Percentiles rank a stretch among this genome's conserved stretches.
Conservation (phyloP, 495 filamentous ascomycete genomes). For the Aspergillus biplanus region DNA sequence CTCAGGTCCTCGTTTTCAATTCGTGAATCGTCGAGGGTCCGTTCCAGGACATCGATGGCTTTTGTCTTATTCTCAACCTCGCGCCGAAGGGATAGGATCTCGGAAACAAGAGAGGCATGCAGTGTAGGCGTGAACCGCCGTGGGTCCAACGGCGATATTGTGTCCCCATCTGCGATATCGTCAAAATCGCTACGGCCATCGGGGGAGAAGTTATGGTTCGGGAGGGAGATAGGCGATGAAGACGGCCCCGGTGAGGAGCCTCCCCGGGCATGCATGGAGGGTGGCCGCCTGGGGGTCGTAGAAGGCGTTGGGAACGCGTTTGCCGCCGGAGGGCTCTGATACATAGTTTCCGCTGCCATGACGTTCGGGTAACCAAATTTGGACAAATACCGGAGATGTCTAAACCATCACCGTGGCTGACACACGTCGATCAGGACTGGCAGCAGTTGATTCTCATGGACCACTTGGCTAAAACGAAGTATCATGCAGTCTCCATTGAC, state of each 20-base stretch:
- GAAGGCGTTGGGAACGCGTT: constrained; percentile 65
- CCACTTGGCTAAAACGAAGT: neutral
- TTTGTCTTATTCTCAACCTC: constrained; percentile 88
- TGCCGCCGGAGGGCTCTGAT: constrained; percentile 30
- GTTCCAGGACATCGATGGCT: constrained; percentile 82
- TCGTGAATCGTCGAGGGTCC: constrained; percentile 67
- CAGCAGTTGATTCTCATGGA: constrained; percentile 8
- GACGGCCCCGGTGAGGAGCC: constrained; percentile 65
- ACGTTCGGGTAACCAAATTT: constrained; percentile 13
- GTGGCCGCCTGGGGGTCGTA: constrained; percentile 66
- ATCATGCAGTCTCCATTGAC: constrained; percentile 18
- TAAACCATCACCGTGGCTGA: constrained; percentile 15
- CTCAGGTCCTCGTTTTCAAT: constrained; percentile 74
- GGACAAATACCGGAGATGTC: neutral
- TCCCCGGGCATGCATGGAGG: constrained; percentile 56
- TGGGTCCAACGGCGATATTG: constrained; percentile 79
- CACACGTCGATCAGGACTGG: constrained; percentile 12
- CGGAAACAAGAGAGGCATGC: constrained; percentile 91
- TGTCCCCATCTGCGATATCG: constrained; percentile 68
- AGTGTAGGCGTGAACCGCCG: constrained; percentile 92
- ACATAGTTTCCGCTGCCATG: constrained; percentile 34
- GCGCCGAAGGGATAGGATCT: constrained; percentile 83
- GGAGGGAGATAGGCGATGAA: constrained; percentile 66
- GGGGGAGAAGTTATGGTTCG: constrained; percentile 45
- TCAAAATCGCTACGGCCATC: constrained; percentile 52